Percentiles rank a stretch among this genome's conserved stretches.
Conservation (phyloP, 2,329 filamentous ascomycete species). For the Atkinsonella hypoxylon region DNA sequence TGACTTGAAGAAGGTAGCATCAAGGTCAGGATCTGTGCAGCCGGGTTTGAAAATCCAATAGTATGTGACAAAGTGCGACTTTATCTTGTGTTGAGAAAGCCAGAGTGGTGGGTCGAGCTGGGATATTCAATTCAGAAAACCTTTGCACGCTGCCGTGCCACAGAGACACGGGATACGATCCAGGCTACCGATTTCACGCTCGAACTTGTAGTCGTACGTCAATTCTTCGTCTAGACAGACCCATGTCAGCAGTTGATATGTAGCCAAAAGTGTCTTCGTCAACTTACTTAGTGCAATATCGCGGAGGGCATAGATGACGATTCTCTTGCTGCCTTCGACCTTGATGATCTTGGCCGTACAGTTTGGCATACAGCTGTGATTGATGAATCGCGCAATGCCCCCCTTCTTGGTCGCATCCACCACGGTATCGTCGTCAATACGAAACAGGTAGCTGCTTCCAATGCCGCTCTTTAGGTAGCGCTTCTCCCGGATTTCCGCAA, state of each 20-base stretch:
- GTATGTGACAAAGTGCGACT: neutral
- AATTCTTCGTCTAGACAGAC: slow-evolving; percentile 75
- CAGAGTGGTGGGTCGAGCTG: neutral
- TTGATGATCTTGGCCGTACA: slow-evolving; percentile 99
- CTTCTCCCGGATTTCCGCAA: slow-evolving; percentile 89
- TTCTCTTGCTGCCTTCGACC: slow-evolving; percentile 93
- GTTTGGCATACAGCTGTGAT: slow-evolving; percentile 95
- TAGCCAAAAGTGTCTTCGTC: neutral
- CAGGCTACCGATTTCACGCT: slow-evolving; percentile 86
- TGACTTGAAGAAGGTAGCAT: neutral
- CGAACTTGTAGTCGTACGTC: slow-evolving; percentile 99
- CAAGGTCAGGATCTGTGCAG: neutral
- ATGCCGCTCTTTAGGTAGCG: slow-evolving; percentile 93
- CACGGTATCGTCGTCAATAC: slow-evolving; percentile 94
- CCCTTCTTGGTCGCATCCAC: slow-evolving; percentile 98
- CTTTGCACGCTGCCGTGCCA: slow-evolving; percentile 92
- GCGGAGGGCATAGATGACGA: slow-evolving; percentile 95
- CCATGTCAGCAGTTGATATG: slow-evolving; percentile 11
- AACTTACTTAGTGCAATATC: slow-evolving; percentile 88
- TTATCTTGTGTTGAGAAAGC: neutral
- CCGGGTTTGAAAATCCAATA: neutral
- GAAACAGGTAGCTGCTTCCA: slow-evolving; percentile 93
- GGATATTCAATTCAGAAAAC: slow-evolving; percentile 79
- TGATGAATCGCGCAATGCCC: slow-evolving; percentile 96
- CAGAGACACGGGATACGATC: slow-evolving; percentile 97